These are phyloP conservation scores for Teratosphaeriaceae sp. DNA, from an alignment of 2,329 filamentous ascomycete species.

Conservation along the genomic window DNA sequence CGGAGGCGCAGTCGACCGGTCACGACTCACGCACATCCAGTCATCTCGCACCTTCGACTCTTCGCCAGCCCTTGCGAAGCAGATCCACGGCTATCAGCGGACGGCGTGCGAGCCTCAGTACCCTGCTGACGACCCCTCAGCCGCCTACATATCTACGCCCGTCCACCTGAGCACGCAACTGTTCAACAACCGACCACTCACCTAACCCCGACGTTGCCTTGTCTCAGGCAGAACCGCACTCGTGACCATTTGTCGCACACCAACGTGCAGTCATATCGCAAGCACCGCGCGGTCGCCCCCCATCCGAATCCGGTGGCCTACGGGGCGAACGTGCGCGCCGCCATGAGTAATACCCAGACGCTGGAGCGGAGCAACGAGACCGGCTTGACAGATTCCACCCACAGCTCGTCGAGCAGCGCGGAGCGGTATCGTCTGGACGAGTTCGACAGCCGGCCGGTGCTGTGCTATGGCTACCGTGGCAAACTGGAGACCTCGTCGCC, in stretches of 20 bases:
- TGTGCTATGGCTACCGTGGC: slow-evolving; percentile 41
- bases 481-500: slow-evolving; percentile 39
- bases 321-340: slow-evolving; percentile 7
- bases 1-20: slow-evolving; percentile 4
- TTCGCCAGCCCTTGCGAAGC: background rate
- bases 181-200: background rate
- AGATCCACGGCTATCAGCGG: slow-evolving; percentile 1
- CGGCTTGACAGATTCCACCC: slow-evolving; percentile 40
- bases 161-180: background rate
- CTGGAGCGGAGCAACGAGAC: slow-evolving; percentile 23
- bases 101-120: slow-evolving; percentile 2
- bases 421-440: slow-evolving; percentile 38
- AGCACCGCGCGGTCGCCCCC: slow-evolving; percentile 2
- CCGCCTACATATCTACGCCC: background rate
- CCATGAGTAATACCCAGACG: slow-evolving; percentile 16
- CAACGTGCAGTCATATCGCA: background rate
- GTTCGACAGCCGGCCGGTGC: slow-evolving; percentile 35
- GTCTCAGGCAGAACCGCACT: slow-evolving; percentile 14
- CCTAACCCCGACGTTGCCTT: slow-evolving; percentile 6
- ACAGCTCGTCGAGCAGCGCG: slow-evolving; percentile 33
- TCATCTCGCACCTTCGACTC: slow-evolving; percentile 7
- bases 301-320: background rate
- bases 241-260: background rate
- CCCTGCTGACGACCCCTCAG: background rate
- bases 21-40: too few species aligned